These are phyloP conservation scores for Conticribra guillardii DNA, from an alignment of 108 stramenopile species.

Conservation along the genomic window DNA sequence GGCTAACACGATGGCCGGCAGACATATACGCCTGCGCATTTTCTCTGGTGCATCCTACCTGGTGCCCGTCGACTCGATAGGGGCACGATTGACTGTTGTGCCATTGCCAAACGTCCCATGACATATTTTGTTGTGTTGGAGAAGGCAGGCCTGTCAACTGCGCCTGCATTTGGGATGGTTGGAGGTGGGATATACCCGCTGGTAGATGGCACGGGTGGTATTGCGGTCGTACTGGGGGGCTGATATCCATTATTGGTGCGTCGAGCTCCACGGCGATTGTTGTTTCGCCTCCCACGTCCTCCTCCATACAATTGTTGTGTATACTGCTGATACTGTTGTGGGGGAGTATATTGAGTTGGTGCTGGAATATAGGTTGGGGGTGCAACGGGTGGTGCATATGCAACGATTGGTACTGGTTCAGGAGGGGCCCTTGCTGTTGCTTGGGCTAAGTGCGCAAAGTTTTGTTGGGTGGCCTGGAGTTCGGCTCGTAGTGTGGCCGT, in stretches of 20 bases:
- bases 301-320: background rate
- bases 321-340: background rate
- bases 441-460: constrained; percentile 1
- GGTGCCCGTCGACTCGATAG: too few species aligned
- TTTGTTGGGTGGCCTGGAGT: too few species aligned
- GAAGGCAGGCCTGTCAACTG: too few species aligned
- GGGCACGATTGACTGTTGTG: constrained; percentile 22
- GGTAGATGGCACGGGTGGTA: background rate
- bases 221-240: too few species aligned
- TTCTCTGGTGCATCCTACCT: too few species aligned
- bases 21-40: constrained; percentile 5
- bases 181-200: background rate
- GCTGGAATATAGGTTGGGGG: constrained; percentile 3
- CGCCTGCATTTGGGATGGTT: background rate
- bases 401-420: background rate
- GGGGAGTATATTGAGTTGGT: constrained; percentile 6
- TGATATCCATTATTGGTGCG: too few species aligned
- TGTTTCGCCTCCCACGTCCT: background rate
- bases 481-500: too few species aligned
- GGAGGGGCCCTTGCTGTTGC: constrained; percentile 6
- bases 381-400: too few species aligned
- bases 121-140: too few species aligned
- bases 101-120: constrained; percentile 6
- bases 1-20: constrained; percentile 5
- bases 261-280: too few species aligned